Evolutionary conservation across 2,329 filamentous ascomycete species (phyloP).

Genomic region (Alternaria arbusti): DNA sequence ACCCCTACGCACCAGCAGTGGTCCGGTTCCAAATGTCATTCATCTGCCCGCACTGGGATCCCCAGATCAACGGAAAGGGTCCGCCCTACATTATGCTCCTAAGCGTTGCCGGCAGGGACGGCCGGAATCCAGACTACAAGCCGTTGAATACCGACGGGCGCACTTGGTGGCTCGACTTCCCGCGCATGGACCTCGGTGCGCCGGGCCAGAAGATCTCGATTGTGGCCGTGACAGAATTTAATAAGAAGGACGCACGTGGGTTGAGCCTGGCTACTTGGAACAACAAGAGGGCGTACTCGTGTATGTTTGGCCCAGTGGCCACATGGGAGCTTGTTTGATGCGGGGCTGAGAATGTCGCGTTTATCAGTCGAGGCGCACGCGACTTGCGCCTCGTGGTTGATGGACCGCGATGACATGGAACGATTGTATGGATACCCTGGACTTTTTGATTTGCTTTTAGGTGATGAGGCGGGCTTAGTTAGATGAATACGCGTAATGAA

Average conservation of each 20-base stretch:
- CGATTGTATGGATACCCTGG: constrained; percentile 18
- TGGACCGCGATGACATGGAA: neutral
- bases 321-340: constrained; percentile 61
- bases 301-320: constrained; percentile 58
- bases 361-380: neutral
- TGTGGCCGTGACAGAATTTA: constrained; percentile 64
- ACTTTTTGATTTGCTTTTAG: neutral
- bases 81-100: constrained; percentile 74
- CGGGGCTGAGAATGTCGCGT: neutral
- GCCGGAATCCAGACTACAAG: constrained; percentile 70
- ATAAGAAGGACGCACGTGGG: constrained; percentile 59
- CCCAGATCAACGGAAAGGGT: constrained; percentile 70
- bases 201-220: constrained; percentile 67
- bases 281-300: constrained; percentile 42
- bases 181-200: constrained; percentile 56
- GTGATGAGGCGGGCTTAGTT: neutral
- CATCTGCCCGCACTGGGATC: constrained; percentile 81
- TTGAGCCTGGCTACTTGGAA: constrained; percentile 52
- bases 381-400: neutral
- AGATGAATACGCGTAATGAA: neutral
- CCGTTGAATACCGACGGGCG: constrained; percentile 76
- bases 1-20: constrained; percentile 47
- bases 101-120: constrained; percentile 66
- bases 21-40: constrained; percentile 83
- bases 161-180: constrained; percentile 82